Conservation (phyloP, 208 protist genomes). For the Strigomonas culicis region DNA sequence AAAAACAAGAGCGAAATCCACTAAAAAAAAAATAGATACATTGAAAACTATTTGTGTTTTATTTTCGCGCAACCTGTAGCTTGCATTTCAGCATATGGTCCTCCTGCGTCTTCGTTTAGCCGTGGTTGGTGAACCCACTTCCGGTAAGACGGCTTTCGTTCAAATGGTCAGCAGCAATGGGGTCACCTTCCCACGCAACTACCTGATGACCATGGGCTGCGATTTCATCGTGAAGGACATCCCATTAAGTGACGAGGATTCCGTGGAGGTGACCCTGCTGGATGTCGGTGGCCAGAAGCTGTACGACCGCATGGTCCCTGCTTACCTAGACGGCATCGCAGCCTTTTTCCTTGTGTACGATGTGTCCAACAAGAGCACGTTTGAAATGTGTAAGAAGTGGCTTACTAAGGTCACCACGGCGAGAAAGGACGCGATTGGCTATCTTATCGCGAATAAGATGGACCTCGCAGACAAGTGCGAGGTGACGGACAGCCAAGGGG, state of each 20-base stretch:
- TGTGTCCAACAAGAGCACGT: slow-evolving; percentile 86
- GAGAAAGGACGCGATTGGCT: slow-evolving; percentile 67
- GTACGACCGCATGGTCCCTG: slow-evolving; percentile 72
- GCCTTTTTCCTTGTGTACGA: slow-evolving; percentile 91
- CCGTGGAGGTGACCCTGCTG: slow-evolving; percentile 83
- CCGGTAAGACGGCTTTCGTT: slow-evolving; percentile 89
- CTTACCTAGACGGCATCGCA: slow-evolving; percentile 56
- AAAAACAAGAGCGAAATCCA: slow-evolving; percentile 4
- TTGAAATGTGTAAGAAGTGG: slow-evolving; percentile 87
- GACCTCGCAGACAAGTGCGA: slow-evolving; percentile 85
- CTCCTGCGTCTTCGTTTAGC: slow-evolving; percentile 78
- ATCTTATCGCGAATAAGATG: slow-evolving; percentile 87
- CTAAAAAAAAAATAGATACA: not conserved
- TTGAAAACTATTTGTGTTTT: no score
- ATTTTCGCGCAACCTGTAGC: no score
- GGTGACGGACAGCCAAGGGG: slow-evolving; percentile 83
- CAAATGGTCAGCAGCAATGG: slow-evolving; percentile 91
- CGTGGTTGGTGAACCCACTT: slow-evolving; percentile 84
- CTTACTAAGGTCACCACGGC: slow-evolving; percentile 38
- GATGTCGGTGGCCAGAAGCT: slow-evolving; percentile 85
- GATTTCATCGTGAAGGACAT: slow-evolving; percentile 91
- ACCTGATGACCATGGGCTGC: slow-evolving; percentile 92
- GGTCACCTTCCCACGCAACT: slow-evolving; percentile 85
- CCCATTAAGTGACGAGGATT: slow-evolving; percentile 65
- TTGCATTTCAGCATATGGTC: slow-evolving; percentile 50